These are phyloP conservation scores for Sphaerobolus stellatus DNA, from an alignment of 1,284 basidiomycete species.

Conservation along the genomic window DNA sequence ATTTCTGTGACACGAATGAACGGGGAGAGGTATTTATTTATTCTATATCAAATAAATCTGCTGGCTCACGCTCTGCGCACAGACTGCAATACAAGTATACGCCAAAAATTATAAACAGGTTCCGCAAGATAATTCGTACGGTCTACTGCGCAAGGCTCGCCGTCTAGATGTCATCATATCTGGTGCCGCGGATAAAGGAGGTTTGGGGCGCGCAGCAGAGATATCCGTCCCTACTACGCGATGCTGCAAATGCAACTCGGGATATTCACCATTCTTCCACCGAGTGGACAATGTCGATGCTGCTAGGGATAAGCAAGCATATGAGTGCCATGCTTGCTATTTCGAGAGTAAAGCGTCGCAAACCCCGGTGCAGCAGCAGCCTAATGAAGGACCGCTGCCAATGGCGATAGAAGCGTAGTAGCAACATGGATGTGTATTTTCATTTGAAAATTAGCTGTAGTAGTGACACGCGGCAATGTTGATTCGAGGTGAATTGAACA, in stretches of 20 bases:
- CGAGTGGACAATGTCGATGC: conserved; percentile 17
- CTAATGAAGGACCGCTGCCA: not conserved
- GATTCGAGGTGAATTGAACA: too few relatives aligned
- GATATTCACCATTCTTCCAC: conserved; percentile 41
- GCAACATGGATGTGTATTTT: too few relatives aligned
- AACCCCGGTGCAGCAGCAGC: not conserved
- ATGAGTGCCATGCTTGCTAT: conserved; percentile 61
- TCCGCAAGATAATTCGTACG: conserved; percentile 67
- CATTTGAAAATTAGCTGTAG: too few relatives aligned
- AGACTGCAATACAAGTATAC: conserved; percentile 88
- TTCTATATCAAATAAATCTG: not conserved
- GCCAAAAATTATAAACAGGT: conserved; percentile 82
- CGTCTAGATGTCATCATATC: conserved; percentile 69
- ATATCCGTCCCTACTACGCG: conserved; percentile 27
- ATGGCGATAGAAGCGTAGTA: not conserved
- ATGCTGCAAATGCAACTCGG: conserved; percentile 38
- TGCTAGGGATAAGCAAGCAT: conserved; percentile 19
- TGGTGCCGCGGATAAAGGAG: conserved; percentile 20
- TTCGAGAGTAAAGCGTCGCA: conserved; percentile 25
- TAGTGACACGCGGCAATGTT: too few relatives aligned
- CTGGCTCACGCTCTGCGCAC: conserved; percentile 6
- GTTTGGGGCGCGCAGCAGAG: conserved; percentile 7
- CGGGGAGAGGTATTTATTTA: conserved; percentile 61
- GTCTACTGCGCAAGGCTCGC: conserved; percentile 80
- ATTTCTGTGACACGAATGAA: conserved; percentile 83